Percentiles rank a stretch among this genome's conserved stretches.
Conservation (phyloP, 352 stramenopile species). For the Pythium brassicae region DNA sequence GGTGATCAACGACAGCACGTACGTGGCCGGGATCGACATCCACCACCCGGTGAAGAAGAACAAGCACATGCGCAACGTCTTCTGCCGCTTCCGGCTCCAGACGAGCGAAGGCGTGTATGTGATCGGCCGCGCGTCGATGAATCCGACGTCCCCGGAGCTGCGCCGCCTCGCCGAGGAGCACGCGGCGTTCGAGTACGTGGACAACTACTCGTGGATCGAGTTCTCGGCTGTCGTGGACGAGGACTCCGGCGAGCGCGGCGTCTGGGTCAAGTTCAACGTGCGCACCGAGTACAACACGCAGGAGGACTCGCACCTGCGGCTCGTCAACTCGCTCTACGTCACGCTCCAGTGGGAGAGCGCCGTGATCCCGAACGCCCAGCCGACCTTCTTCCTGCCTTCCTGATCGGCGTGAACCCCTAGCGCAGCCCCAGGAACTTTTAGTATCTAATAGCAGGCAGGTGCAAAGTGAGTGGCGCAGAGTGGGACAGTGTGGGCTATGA, state of each 20-base stretch:
- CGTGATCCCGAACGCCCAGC: constrained; percentile 26
- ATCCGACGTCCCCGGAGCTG: constrained; percentile 36
- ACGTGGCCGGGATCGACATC: constrained; percentile 38
- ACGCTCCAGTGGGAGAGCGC: constrained; percentile 55
- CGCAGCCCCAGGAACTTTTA: no score
- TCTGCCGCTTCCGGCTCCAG: constrained; percentile 43
- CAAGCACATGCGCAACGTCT: constrained; percentile 47
- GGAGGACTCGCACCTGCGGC: constrained; percentile 43
- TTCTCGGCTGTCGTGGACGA: constrained; percentile 32
- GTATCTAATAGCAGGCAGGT: constrained; percentile 1
- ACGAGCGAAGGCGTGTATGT: constrained; percentile 44
- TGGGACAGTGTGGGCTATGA: no score
- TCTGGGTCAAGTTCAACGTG: constrained; percentile 60
- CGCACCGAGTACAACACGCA: constrained; percentile 58
- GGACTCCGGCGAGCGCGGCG: constrained; percentile 28
- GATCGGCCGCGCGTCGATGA: constrained; percentile 55
- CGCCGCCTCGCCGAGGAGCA: constrained; percentile 24
- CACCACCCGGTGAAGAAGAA: constrained; percentile 40
- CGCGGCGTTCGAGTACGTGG: constrained; percentile 45
- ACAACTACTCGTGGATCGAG: constrained; percentile 52
- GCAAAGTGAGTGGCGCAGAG: no score
- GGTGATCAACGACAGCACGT: constrained; percentile 46
- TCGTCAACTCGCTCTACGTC: constrained; percentile 43
- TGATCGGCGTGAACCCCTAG: no score
- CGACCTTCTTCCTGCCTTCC: constrained; percentile 9